phyloP scores from a whole-genome alignment of 2,329 filamentous ascomycete genomes.

The Fusarium virguliforme region DNA sequence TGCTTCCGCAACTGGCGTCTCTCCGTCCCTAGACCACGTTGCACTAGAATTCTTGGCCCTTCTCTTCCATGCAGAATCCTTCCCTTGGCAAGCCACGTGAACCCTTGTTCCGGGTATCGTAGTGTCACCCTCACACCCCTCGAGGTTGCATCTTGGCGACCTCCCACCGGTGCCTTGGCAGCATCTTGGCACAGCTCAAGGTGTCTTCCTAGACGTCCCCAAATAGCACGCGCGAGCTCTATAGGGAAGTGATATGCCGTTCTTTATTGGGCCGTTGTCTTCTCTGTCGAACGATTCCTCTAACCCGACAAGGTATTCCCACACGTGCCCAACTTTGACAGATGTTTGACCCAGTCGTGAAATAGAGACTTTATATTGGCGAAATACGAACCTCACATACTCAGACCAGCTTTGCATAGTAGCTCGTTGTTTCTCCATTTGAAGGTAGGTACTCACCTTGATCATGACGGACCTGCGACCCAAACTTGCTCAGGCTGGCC shows the following conservation, averaged over 20 bases:
- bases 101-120: slow-evolving; percentile 1
- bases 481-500: not conserved
- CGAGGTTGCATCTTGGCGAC: not conserved
- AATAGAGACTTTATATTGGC: not conserved
- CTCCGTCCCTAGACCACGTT: not conserved
- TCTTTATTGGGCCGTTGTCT: not conserved
- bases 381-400: not conserved
- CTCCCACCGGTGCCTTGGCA: slow-evolving; percentile 17
- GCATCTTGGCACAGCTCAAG: not conserved
- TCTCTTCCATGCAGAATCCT: not conserved
- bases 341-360: not conserved
- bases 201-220: not conserved
- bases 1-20: not conserved
- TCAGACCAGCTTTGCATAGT: not conserved
- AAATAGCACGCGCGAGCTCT: not conserved
- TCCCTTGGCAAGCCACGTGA: slow-evolving; percentile 17
- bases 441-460: too few species aligned
- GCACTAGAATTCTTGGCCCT: slow-evolving; percentile 14
- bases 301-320: not conserved
- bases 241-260: not conserved
- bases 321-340: not conserved
- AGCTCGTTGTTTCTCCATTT: not conserved
- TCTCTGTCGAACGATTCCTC: not conserved
- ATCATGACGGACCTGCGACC: too few species aligned
- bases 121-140: slow-evolving; percentile 10